Base-by-base conservation (phyloP, 352 stramenopile species). In the Pythium grandisporangium region DNA sequence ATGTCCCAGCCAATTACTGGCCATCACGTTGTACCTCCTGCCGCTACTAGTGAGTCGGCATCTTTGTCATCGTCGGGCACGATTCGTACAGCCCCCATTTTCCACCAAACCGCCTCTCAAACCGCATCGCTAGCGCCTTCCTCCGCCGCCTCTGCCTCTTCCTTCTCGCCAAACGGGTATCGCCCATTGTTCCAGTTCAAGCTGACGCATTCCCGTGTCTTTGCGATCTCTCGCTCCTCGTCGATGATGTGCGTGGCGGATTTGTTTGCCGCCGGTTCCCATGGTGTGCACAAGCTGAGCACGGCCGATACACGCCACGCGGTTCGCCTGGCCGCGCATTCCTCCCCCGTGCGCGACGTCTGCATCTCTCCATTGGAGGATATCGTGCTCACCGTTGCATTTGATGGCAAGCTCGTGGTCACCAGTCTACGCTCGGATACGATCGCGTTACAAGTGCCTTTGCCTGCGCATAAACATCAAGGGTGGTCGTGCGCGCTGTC, bases 351-450 rank as follows among this genome's bases (percentile, higher is more conserved):
- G 14, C 75, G 75, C 3, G 75, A 88, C 49, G 42, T 88, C 12
- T 53, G 44, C 16, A 70, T 88, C 30, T 67, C 53, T 36, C 20
- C 23, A 7, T 50, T 46, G 2, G 57, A 61, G 19, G 44, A 60
- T 11, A 39, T 67, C 39, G 65, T 63, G 17, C 32, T 84, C 1
- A 76, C 69, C 4, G 60, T 79, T 14, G 67, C 69, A 6, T 85
- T 84, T 32, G 71, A 88, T 50, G 64, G 59, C 2, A 79, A 78
- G 36, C 51, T 82, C 14, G 60, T 52, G 6, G 46, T 89, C 30
- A 72, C 70, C 2, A 66, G 53, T 53, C 50, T 80, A 12, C 35
- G 46, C 14, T 57, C 70, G 14, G 37, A 77, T 24, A 72, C 53
- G 4, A 55, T 73, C n/a, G 51, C 59, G 32, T 35, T 75, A 24